Conservation (phyloP, 2,329 filamentous ascomycete species). For the Furcasterigmium sp. region DNA sequence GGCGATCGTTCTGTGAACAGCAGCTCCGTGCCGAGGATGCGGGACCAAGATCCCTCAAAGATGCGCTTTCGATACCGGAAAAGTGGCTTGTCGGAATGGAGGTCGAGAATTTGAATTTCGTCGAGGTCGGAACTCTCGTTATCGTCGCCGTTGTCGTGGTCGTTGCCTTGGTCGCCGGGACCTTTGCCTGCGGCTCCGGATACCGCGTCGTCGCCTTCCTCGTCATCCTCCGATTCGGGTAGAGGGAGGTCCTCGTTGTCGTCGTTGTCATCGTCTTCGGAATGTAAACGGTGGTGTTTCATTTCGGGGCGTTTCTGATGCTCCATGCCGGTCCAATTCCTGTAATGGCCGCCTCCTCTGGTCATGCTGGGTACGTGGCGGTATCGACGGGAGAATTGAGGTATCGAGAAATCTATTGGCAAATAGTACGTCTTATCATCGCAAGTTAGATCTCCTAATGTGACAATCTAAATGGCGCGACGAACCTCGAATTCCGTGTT, state of each 20-base stretch:
- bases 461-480: neutral
- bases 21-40: constrained; percentile 79
- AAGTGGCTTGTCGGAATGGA: constrained; percentile 71
- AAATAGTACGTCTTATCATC: constrained; percentile 53
- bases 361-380: constrained; percentile 15
- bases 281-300: constrained; percentile 12
- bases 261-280: constrained; percentile 16
- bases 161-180: constrained; percentile 15
- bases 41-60: constrained; percentile 76
- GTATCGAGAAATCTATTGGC: constrained; percentile 57
- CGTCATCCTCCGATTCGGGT: constrained; percentile 17
- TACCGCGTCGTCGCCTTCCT: constrained; percentile 14
- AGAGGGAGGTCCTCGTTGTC: constrained; percentile 13
- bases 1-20: constrained; percentile 54
- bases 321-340: constrained; percentile 31
- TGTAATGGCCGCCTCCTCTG: constrained; percentile 41
- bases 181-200: constrained; percentile 10
- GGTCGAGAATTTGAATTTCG: constrained; percentile 73
- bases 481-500: constrained; percentile 55
- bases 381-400: constrained; percentile 43
- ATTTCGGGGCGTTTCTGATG: constrained; percentile 9
- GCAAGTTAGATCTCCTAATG: constrained; percentile 1
- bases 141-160: constrained; percentile 16
- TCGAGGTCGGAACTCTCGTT: constrained; percentile 14
- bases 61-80: constrained; percentile 74